phyloP scores from a whole-genome alignment of 495 filamentous ascomycete species.

The Penicillium mononematosum region DNA sequence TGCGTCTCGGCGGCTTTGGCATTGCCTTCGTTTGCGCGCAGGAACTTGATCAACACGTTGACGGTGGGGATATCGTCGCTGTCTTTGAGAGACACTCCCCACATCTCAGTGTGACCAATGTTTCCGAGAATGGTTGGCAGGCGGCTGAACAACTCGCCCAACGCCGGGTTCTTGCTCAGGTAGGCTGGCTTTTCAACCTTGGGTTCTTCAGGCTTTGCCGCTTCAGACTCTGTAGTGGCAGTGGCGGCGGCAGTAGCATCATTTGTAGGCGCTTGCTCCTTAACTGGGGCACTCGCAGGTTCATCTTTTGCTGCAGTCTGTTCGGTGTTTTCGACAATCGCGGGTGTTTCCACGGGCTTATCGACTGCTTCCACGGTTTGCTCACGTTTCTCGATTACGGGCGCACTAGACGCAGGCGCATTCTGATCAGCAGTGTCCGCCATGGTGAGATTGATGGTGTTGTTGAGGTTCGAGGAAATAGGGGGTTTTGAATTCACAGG shows the following conservation, averaged over 20 bases:
- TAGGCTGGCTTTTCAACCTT: slow-evolving; percentile 36
- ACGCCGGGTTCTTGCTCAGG: slow-evolving; percentile 37
- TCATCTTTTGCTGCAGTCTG: slow-evolving; percentile 15
- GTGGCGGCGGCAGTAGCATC: slow-evolving; percentile 12
- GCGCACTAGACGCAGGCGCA: background rate
- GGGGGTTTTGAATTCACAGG: slow-evolving; percentile 19
- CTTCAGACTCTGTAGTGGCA: slow-evolving; percentile 15
- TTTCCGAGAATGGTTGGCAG: slow-evolving; percentile 47
- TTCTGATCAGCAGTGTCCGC: slow-evolving; percentile 25
- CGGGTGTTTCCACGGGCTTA: slow-evolving; percentile 21
- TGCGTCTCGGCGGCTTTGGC: slow-evolving; percentile 69
- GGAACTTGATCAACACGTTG: slow-evolving; percentile 85
- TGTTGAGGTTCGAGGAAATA: slow-evolving; percentile 8
- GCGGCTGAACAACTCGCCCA: slow-evolving; percentile 39
- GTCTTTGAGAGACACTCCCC: slow-evolving; percentile 64
- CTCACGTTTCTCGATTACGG: slow-evolving; percentile 16
- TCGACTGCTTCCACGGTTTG: slow-evolving; percentile 18
- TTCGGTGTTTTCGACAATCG: slow-evolving; percentile 18
- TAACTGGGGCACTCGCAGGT: slow-evolving; percentile 3
- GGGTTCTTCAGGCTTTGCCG: slow-evolving; percentile 25
- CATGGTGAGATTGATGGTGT: slow-evolving; percentile 16
- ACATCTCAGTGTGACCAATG: slow-evolving; percentile 66
- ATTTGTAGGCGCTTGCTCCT: slow-evolving; percentile 14
- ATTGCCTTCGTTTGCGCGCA: slow-evolving; percentile 81
- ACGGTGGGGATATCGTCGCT: slow-evolving; percentile 65